Evolutionary conservation across 1,284 basidiomycete species (phyloP), one percentile per base, ranked within the genome.

Genomic region (Baeospora myosura): DNA sequence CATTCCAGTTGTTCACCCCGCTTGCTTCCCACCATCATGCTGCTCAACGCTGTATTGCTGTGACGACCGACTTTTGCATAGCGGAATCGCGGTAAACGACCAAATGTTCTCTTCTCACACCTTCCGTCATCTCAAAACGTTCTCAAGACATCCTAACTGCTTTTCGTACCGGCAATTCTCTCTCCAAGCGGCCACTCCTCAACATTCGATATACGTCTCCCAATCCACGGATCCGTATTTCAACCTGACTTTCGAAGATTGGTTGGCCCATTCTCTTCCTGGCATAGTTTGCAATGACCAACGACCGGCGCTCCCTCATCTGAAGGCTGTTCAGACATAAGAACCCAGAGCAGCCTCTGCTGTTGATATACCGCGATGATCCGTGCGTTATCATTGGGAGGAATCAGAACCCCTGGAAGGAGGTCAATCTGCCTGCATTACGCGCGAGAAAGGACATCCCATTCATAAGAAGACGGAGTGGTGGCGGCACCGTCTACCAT

Each of bases 321-420:
- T n/a, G 24, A 39, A 95, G 92, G 90, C 68, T 97, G 18, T 91
- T 95, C 58, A 77, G 88, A 55, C 78, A 86, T 51, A 78, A 85
- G 38, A 65, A 76, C 2, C 69, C 71, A 4, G 64, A 77, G 8
- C 63, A 74, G 30, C 89, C 90, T 1, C 68, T 95, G 23, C 72
- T 98, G 20, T 75, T 97, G 41, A 64, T 98, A 41, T 99, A 98
- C 60, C 80, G 90, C 37, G 91, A 98, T 59, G 61, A 66, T 0
- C 90, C 93, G 1, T 95, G 93, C 54, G 89, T 98, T 11, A 78
- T 99, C 34, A 90, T 98, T 43, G 96, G 96, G 0, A 73, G 95
- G 39, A 96, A 98, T 60, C 95, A 98, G 71, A 98, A 98, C 54
- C 92, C 93, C 16, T 98, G 95, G 95, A 94, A 90, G 59, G 96